A percentile compares a stretch with the other conserved stretches of the same genome.
These are phyloP conservation scores for Pseudonitzschia multistriata DNA, from an alignment of 108 stramenopile species.

Conservation along the genomic window DNA sequence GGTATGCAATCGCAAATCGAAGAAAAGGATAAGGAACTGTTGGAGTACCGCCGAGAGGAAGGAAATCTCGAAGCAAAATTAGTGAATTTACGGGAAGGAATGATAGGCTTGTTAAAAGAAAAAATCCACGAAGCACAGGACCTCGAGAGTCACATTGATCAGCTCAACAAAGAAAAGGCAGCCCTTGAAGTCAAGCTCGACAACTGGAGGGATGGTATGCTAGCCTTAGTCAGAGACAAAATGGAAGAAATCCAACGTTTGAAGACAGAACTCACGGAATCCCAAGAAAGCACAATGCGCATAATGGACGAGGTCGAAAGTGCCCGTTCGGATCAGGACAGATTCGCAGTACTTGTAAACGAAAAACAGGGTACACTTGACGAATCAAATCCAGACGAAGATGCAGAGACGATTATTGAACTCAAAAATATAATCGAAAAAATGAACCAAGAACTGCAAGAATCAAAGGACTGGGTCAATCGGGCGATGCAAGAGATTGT, in stretches of 20 bases:
- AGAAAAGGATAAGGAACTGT: neutral
- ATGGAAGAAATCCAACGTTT: conserved; percentile 3
- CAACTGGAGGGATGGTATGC: conserved; percentile 13
- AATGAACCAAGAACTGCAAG: neutral
- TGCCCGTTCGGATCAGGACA: neutral
- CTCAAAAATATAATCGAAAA: neutral
- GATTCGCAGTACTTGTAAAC: neutral
- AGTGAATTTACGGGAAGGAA: neutral
- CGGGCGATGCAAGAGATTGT: neutral
- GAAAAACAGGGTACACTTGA: neutral
- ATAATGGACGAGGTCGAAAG: neutral
- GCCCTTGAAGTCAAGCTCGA: conserved; percentile 1
- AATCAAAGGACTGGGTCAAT: neutral
- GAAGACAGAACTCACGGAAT: neutral
- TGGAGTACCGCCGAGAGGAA: neutral
- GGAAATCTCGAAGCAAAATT: conserved; percentile 10
- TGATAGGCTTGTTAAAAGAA: neutral
- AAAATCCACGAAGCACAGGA: neutral
- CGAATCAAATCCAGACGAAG: neutral
- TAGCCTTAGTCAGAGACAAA: neutral
- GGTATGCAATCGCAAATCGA: neutral
- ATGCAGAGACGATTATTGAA: neutral
- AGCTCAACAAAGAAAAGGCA: neutral
- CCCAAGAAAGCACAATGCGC: neutral
- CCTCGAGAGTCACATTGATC: neutral